Evolutionary conservation across 495 filamentous ascomycete species (phyloP), one percentile per base, ranked within the genome.

Genomic region (Hypomontagnella monticulosa): DNA sequence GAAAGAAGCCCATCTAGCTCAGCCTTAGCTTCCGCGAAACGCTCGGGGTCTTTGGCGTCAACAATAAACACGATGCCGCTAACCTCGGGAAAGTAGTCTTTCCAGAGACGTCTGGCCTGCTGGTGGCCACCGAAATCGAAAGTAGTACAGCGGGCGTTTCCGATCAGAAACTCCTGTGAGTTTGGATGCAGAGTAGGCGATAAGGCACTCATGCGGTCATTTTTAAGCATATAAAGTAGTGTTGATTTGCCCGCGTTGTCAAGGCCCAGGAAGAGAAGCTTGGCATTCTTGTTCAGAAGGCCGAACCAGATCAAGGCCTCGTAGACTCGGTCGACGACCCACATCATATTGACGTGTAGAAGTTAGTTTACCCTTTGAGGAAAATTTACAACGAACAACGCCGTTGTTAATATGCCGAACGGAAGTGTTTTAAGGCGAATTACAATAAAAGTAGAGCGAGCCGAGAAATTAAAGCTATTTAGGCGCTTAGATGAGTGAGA

Each of bases 171-270:
- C 14, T 53, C 38, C 16, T 53, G 6, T 12, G 58, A 61, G 1
- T 23, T 54, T 7, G 58, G 58, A 40, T 61, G 48, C 7, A 20
- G 9, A 9, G 49, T 61, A 8, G 58, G 48, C 6, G 9, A 7
- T 14, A 60, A 46, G n/a, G 18, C 18, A 4, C 43, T 34, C 1
- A 42, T 15, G 1, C 14, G 23, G 30, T 37, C 40, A 3, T 11
- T 20, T 12, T 7, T 37, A 0, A 63, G 50, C 15, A 37, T 8
- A 4, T 14, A 10, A 1, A 63, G 3, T 18, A 63, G 12, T 9
- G 59, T 63, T 7, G 59, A 55, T 20, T 63, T 63, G 6, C 59
- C 59, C 4, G 59, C 59, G 15, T 63, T 55, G 33, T 63, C 50
- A 1, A 55, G 59, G 0, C 59, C 59, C 30, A 63, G 59, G 18